Base-by-base conservation (phyloP, 441 rosid species). In the Omphalea diandra region DNA sequence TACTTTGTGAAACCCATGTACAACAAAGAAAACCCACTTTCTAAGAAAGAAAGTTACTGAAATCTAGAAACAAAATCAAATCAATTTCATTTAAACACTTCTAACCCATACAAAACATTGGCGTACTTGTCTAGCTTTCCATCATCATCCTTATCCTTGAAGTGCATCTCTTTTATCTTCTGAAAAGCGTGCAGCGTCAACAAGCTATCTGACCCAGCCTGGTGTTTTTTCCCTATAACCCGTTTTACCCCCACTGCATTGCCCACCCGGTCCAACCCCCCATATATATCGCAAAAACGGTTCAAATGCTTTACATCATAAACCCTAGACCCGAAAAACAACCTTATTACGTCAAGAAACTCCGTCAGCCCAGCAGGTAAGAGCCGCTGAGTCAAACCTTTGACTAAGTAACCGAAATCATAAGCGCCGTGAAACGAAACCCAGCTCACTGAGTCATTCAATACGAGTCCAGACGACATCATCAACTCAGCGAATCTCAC, bases 141-240 rank as follows among this genome's bases (percentile, higher is more conserved):
- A 26, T 71, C 81, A 26, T 71, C 81, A 2, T 66, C 59, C 11
- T 53, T 40, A 27, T 65, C 46, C 17, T 49, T 60, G 27, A 85
- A 81, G 65, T 83, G 80, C 73, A 40, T 67, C 67, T 79, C 81
- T 68, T 66, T 84, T 2, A 87, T 81, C 78, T 67, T 82, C 67
- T 63, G 60, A 76, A 81, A 88, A 5, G 86, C 88, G 20, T 85
- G 87, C 60, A 88, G 65, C 12, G 94, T 87, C 73, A 84, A 65
- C 76, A 88, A 74, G 73, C 94, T 86, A 75, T 88, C 94, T 0
- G 91, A 88, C 12, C 94, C 88, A 0, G 91, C 90, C 67, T 86
- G 94, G 67, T 88, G 94, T 36, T 87, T 81, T 83, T 81, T 83
- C 66, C 94, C 94, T 1, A 74, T 61, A 4, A 75, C 73, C 59